Evolutionary conservation across 1,284 basidiomycete species (phyloP).

Genomic region (Sanghuangporus baumii): DNA sequence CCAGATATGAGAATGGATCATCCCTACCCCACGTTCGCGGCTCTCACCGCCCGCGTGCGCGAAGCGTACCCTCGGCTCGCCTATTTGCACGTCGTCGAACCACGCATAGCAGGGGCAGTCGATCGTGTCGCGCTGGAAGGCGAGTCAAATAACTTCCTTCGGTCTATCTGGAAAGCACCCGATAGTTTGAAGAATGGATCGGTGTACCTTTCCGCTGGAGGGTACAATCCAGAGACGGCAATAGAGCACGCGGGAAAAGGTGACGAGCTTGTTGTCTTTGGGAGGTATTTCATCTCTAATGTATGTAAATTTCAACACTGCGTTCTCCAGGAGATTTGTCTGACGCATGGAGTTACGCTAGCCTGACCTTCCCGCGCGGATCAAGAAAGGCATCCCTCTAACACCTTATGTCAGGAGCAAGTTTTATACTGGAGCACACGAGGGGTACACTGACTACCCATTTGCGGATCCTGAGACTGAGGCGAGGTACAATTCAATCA

Average conservation of each 20-base stretch:
- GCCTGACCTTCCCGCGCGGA: constrained; percentile 39
- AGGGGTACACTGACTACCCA: constrained; percentile 15
- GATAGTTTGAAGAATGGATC: constrained; percentile 17
- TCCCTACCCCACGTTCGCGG: constrained; percentile 27
- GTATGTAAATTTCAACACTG: constrained; percentile 24
- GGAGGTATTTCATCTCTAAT: constrained; percentile 43
- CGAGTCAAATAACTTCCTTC: constrained; percentile 31
- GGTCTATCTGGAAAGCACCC: constrained; percentile 26
- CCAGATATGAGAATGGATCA: constrained; percentile 27
- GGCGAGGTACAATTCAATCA: background rate
- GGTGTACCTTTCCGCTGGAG: constrained; percentile 35
- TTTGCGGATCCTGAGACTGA: constrained; percentile 13
- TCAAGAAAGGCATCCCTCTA: constrained; percentile 23
- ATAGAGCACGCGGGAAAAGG: constrained; percentile 29
- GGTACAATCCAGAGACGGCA: constrained; percentile 27
- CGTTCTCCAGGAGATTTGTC: background rate
- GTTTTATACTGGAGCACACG: constrained; percentile 21
- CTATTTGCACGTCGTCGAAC: constrained; percentile 53
- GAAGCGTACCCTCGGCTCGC: constrained; percentile 40
- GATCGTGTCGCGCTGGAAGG: constrained; percentile 7
- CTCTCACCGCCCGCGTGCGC: constrained; percentile 30
- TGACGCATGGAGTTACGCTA: constrained; percentile 14
- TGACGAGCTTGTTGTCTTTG: constrained; percentile 40
- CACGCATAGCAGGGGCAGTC: constrained; percentile 17
- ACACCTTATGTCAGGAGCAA: constrained; percentile 23